These are phyloP conservation scores for Thalassia testudinum DNA, from an alignment of 116 monocot genomes.

Conservation along the genomic window DNA sequence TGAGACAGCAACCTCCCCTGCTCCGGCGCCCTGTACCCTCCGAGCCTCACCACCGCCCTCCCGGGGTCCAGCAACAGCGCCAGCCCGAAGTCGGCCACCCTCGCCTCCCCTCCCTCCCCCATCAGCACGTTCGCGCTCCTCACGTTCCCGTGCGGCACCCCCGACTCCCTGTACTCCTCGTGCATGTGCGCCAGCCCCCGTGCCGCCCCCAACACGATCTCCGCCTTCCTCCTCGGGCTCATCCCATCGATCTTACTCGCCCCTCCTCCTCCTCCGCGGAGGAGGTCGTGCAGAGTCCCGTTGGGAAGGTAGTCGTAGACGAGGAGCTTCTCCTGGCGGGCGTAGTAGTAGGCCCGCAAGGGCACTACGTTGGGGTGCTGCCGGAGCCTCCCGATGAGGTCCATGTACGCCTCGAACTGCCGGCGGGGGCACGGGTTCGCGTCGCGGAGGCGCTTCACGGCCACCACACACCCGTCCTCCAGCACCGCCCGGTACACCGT, in stretches of 20 bases:
- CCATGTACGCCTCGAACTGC: constrained; percentile 54
- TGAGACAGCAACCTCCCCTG: constrained; percentile 51
- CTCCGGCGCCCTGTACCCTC: too few species aligned
- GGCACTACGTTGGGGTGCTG: too few species aligned
- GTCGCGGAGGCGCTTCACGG: too few species aligned
- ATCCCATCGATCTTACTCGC: constrained; percentile 16
- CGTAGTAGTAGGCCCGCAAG: constrained; percentile 63
- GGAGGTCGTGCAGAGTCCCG: constrained; percentile 24
- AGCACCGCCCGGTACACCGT: too few species aligned
- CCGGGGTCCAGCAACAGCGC: constrained; percentile 21
- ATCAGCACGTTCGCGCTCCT: constrained; percentile 53
- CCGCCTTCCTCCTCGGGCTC: constrained; percentile 46
- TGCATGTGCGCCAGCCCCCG: constrained; percentile 44
- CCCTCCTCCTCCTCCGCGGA: constrained; percentile 29
- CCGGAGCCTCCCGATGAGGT: constrained; percentile 40
- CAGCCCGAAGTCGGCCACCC: constrained; percentile 21
- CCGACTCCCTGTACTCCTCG: constrained; percentile 15
- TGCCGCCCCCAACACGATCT: constrained; percentile 32
- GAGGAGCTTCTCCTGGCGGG: constrained; percentile 60
- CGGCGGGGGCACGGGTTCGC: constrained; percentile 36
- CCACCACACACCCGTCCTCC: too few species aligned
- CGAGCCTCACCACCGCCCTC: too few species aligned
- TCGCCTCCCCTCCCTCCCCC: constrained; percentile 39
- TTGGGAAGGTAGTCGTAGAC: constrained; percentile 71
- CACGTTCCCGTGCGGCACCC: constrained; percentile 45